Percentiles rank a stretch among this genome's conserved stretches.
Evolutionary conservation across 2,329 filamentous ascomycete species (phyloP).

Genomic region (Colletotrichum orbiculare): DNA sequence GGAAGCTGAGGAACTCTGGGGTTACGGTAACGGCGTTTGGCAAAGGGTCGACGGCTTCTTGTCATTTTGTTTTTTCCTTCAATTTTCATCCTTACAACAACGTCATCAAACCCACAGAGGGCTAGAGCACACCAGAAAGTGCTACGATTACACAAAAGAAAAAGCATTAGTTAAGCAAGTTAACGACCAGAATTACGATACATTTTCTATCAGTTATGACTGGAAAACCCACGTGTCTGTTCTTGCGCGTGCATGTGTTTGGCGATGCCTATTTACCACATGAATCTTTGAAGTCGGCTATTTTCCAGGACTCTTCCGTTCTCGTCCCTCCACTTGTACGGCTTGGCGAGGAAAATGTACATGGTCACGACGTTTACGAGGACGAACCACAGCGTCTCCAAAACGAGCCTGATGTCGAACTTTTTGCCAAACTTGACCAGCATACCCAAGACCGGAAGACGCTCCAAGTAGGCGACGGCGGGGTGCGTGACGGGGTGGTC

Average conservation of each 20-base stretch:
- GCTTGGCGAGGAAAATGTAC: conserved; percentile 75
- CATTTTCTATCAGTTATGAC: background rate
- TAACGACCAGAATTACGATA: conserved; percentile 9
- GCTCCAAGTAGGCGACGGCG: background rate
- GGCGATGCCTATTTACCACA: conserved; percentile 69
- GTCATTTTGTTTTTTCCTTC: background rate
- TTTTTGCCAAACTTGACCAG: conserved; percentile 34
- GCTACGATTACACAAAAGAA: conserved; percentile 15
- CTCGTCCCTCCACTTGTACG: conserved; percentile 72
- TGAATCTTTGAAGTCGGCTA: conserved; percentile 77
- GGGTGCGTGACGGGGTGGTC: conserved; percentile 13
- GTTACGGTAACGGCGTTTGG: conserved; percentile 19
- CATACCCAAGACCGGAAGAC: conserved; percentile 19
- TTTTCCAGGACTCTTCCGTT: conserved; percentile 63
- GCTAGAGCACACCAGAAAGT: conserved; percentile 31
- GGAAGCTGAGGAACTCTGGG: conserved; percentile 4
- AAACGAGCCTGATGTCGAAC: conserved; percentile 59
- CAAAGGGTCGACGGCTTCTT: conserved; percentile 16
- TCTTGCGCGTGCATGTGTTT: background rate
- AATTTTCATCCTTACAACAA: background rate
- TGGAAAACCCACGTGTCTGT: no score
- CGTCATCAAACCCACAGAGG: conserved; percentile 8
- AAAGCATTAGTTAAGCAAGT: conserved; percentile 23
- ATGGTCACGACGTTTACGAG: conserved; percentile 73
- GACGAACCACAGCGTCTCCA: conserved; percentile 78